A percentile compares a stretch with the other conserved stretches of the same genome.
These are phyloP conservation scores for Phytophthora sojae DNA, from an alignment of 352 stramenopile genomes.

Conservation along the genomic window DNA sequence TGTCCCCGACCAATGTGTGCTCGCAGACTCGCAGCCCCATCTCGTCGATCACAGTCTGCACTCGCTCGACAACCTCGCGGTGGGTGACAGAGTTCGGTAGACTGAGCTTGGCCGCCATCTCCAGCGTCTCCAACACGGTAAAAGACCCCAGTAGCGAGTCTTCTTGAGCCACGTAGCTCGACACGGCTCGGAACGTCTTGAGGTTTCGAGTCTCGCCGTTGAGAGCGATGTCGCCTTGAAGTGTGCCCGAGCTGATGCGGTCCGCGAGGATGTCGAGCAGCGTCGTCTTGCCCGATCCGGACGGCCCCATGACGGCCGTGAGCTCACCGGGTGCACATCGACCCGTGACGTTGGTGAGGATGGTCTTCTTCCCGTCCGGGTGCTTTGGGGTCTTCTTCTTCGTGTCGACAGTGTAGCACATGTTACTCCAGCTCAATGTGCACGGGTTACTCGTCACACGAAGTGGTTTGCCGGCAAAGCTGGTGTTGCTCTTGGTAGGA, in stretches of 20 bases:
- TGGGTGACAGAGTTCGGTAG: conserved; percentile 46
- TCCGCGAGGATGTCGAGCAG: conserved; percentile 72
- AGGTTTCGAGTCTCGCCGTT: conserved; percentile 48
- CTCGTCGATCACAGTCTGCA: conserved; percentile 66
- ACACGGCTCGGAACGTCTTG: conserved; percentile 44
- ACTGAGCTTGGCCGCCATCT: conserved; percentile 64
- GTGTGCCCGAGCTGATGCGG: conserved; percentile 39
- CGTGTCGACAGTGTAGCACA: conserved; percentile 31
- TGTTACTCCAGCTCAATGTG: conserved; percentile 27
- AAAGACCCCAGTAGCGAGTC: conserved; percentile 66
- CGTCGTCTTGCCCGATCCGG: conserved; percentile 65
- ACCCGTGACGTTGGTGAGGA: conserved; percentile 66
- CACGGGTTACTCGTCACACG: conserved; percentile 13
- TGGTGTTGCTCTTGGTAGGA: conserved; percentile 6
- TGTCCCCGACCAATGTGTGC: conserved; percentile 73
- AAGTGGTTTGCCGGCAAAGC: conserved; percentile 13
- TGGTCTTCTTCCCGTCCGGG: conserved; percentile 47
- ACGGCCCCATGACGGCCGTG: conserved; percentile 71
- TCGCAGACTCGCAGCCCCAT: conserved; percentile 67
- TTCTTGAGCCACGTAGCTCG: no score
- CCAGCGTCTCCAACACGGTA: conserved; percentile 69
- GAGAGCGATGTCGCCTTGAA: conserved; percentile 54
- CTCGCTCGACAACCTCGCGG: conserved; percentile 46
- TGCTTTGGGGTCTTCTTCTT: conserved; percentile 30
- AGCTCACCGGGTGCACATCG: conserved; percentile 63